phyloP scores from a whole-genome alignment of 805 yeast genomes.

The Yueomyces sinensis region DNA sequence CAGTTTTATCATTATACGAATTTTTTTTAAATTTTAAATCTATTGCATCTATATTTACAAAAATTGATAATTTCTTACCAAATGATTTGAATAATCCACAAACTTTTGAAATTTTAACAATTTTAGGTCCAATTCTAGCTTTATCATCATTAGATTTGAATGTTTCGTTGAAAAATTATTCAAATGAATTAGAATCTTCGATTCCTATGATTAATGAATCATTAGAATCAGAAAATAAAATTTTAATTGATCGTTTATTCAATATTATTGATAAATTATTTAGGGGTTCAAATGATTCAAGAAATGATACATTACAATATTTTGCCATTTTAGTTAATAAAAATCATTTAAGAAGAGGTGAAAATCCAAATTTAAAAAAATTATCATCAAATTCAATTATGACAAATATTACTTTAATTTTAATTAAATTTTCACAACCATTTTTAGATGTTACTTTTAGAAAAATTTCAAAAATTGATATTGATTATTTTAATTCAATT shows the following conservation, averaged over 20 bases:
- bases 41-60: slow-evolving; percentile 47
- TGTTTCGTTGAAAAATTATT: slow-evolving; percentile 36
- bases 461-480: slow-evolving; percentile 68
- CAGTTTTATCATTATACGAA: slow-evolving; percentile 43
- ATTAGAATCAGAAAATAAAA: slow-evolving; percentile 48
- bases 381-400: slow-evolving; percentile 72
- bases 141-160: slow-evolving; percentile 57
- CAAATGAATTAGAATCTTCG: slow-evolving; percentile 13
- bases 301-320: slow-evolving; percentile 52
- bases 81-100: slow-evolving; percentile 22
- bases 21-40: slow-evolving; percentile 43
- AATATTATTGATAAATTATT: slow-evolving; percentile 59
- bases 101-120: slow-evolving; percentile 41
- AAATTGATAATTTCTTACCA: slow-evolving; percentile 40
- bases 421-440: slow-evolving; percentile 69
- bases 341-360: slow-evolving; percentile 80
- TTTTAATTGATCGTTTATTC: slow-evolving; percentile 50
- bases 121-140: slow-evolving; percentile 66
- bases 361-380: slow-evolving; percentile 55
- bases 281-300: slow-evolving; percentile 54
- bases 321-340: slow-evolving; percentile 63
- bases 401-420: slow-evolving; percentile 56
- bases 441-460: slow-evolving; percentile 54
- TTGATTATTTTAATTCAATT: slow-evolving; percentile 46
- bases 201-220: slow-evolving; percentile 41